Evolutionary conservation across 768 basidiomycete species (phyloP), one percentile per base, ranked within the genome.

Genomic region (Lanmaoa pseudosensibilis): DNA sequence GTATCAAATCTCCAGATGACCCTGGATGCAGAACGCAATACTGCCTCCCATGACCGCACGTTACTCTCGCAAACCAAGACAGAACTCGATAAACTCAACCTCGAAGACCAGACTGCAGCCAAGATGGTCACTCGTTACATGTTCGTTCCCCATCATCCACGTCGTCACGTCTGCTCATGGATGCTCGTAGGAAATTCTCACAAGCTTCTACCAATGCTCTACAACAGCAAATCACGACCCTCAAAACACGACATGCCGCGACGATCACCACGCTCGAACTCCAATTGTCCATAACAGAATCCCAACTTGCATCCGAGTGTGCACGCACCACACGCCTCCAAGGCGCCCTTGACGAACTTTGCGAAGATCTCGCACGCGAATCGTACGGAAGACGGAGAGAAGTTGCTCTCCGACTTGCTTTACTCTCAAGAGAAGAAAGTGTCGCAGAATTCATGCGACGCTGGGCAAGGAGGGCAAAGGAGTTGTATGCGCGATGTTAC

Each of bases 111-210:
- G n/a, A 81, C 86, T 0, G 90, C 91, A 3, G 85, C 86, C 13
- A 88, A 85, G 64, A 88, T 92, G 83, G 91, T 94, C 30, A 83
- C 89, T 27, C 82, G 88, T 37, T 93, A 93, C 68, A 93, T 92
- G 91, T 91, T 61, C 53, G 85, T 75, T 34, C 8, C 27, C n/a
- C 38, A 16, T 16, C 18, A 4, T 40, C 5, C 30, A 18, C 11
- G 0, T 25, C 54, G 0, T 48, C 19, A 8, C 33, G 5, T 52
- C n/a, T 60, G 47, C 43, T 59, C 52, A 59, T 11, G 3, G 12
- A 37, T 56, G 10, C 25, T 13, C 3, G 3, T 58, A 92, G 91
- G 91, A 88, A 85, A 69, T 94, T 92, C 71, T 91, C 90, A 2
- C 91, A 94, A 65, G 75, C 81, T 2, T 83, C 88, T 8, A 87